phyloP scores from a whole-genome alignment of 2,329 filamentous ascomycete species.

The Monosporascus sp. region DNA sequence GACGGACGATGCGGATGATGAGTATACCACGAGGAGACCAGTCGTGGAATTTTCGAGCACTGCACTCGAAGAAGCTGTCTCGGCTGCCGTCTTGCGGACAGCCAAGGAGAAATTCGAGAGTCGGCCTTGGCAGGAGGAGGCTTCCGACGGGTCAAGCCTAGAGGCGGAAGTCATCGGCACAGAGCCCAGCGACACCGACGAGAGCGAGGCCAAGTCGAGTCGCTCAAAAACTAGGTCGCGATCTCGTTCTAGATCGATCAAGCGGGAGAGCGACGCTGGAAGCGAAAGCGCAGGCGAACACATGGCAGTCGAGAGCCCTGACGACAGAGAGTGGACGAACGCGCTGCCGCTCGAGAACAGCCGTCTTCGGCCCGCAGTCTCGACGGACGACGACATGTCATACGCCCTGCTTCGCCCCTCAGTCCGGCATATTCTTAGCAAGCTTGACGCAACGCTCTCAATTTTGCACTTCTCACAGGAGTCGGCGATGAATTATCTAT shows the following conservation, averaged over 20 bases:
- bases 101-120: constrained; percentile 61
- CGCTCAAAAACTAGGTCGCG: constrained; percentile 1
- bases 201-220: constrained; percentile 7
- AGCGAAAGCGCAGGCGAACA: constrained; percentile 8
- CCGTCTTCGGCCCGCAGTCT: constrained; percentile 46
- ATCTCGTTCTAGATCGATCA: constrained; percentile 14
- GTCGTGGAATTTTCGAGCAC: constrained; percentile 47
- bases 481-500: constrained; percentile 36
- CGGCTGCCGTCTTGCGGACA: constrained; percentile 58
- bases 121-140: constrained; percentile 28
- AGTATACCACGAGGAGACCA: constrained; percentile 44
- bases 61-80: constrained; percentile 65
- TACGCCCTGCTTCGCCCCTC: constrained; percentile 60
- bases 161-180: constrained; percentile 8
- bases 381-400: constrained; percentile 68
- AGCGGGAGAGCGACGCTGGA: constrained; percentile 7
- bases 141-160: constrained; percentile 5
- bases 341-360: constrained; percentile 2
- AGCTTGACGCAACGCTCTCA: constrained; percentile 64
- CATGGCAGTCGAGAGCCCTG: constrained; percentile 17
- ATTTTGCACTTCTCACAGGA: constrained; percentile 65
- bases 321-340: neutral
- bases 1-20: constrained; percentile 33
- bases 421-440: constrained; percentile 63
- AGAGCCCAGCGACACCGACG: constrained; percentile 11